Base-by-base conservation (phyloP, 805 yeast species). In the Saturnispora galanensis region DNA sequence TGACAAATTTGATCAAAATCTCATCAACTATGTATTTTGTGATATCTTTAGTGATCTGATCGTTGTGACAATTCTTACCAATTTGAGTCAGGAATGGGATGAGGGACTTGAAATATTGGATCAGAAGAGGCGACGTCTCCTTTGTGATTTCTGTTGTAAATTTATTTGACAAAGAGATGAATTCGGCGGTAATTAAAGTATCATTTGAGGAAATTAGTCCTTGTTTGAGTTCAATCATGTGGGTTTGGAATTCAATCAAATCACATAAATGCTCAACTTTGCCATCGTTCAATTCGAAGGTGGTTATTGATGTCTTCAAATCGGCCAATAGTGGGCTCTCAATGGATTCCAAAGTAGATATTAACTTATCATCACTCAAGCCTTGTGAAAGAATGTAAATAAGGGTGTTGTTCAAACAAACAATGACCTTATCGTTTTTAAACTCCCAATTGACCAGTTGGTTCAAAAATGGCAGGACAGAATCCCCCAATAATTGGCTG, bases 351-450 rank as follows among this genome's bases (percentile, higher is more conserved):
- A 21, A 21, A 8, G 6, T 21, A 8, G 26, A 21, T 4, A 6
- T 8, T 8, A 21, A 21, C 26, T 21, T 21, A 8, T 21, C 26
- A 21, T 21, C 8, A 21, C 26, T 21, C 8, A 21, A 6, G 6
- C 26, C 26, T 21, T 21, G 26, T 5, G 26, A 21, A 21, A 21
- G 26, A 6, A 21, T 21, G 26, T 57, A 59, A 34, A 56, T 81
- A 35, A 76, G 59, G 43, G 82, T 58, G 56, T 89, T 89, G 62
- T 85, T 87, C 58, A 87, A 69, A 8, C 84, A 79, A 11, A 77
- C 70, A 40, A 85, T 63, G 6, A 78, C 69, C 51, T 83, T 77
- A 26, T 75, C 67, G 26, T 72, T 63, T 48, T 80, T 72, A 37
- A 71, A 68, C n/a, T 68, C 64, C 49, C 63, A 69, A 37, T 53